Base-by-base conservation (phyloP, 1,284 basidiomycete species). In the Peniophora sp. region DNA sequence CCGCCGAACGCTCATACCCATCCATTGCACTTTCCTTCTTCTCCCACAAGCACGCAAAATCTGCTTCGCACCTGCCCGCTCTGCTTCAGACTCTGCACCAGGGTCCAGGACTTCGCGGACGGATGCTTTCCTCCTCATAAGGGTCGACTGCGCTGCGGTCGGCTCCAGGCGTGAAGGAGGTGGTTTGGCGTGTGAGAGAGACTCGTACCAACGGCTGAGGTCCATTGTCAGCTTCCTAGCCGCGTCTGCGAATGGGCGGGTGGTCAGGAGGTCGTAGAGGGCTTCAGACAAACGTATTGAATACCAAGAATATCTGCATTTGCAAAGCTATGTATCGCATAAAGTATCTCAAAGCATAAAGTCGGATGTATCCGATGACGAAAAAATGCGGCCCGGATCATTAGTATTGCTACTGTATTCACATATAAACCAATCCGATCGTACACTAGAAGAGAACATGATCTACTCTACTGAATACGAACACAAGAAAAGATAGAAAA, bases 171-270 rank as follows among this genome's bases (percentile, higher is more conserved):
- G 60, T 61, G 51, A 64, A 66, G 63, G 70, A 68, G 74, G 70
- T 74, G 72, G 72, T 75, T 75, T 75, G 64, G 59, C 68, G 62
- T 68, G 70, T 67, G 49, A 75, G 62, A 75, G 44, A 23, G 51
- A 62, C n/a, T n/a, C n/a, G n/a, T n/a, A n/a, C n/a, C n/a, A 47
- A 15, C 14, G 27, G 36, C 17, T 20, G 53, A 22, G 51, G 47
- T 42, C 50, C 42, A 35, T 14, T 51, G 54, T 48, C 55, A 52
- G 48, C 52, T 48, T 56, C 24, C 51, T 51, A 46, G 49, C 48
- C 49, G 54, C 47, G 51, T 18, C 37, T 17, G 6, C 37, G n/a
- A 22, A 24, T 34, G 22, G 15, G 39, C 23, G 20, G 46, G 27
- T 32, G 56, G 51, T 32, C 48, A 52, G 55, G 41, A 57, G 52